Base-by-base conservation (phyloP, 2,329 filamentous ascomycete species). In the Tympanopsis confertula region DNA sequence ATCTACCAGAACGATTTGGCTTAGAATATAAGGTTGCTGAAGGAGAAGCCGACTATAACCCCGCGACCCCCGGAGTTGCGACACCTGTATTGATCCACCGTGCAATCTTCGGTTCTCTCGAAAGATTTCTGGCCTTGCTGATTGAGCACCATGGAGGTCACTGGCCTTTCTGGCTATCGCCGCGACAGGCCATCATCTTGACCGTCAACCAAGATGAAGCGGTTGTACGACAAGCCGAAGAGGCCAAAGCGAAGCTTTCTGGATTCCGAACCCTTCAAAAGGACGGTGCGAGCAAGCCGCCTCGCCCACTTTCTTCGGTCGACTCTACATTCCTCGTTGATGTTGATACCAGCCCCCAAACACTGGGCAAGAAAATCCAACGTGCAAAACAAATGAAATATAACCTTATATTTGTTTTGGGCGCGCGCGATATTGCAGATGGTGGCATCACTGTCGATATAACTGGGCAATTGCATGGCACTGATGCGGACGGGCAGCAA, bases 81-180 rank as follows among this genome's bases (percentile, higher is more conserved):
- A 59, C 53, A 2, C 69, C 69, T 0, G 68, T 74, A 35, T 56
- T 74, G 41, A 61, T 74, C 26, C 69, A 74, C 43, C 63, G 69
- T 33, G 69, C 69, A 7, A 68, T 72, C 35, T 68, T 72, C 41
- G 69, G 69, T 32, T 72, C 68, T 2, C 47, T 74, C 19, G 69
- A 74, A 44, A 66, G 69, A 12, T 74, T 74, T 47, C 59, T 74
- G 45, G 69, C 69, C 3, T 50, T 74, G 20, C 50, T 74, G 14
- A 70, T 72, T 36, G 69, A 74, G 45, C 64, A 68, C 37, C 68
- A 72, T 39, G 59, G 58, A n/a, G 68, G 68, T 10, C 54, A 56
- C 35, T 72, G 69, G 54, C 69, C 69, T 2, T 71, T 74, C 48
- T 74, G 69, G 69, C 56, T 74, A 7, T 71, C 68, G 3, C 69